Evolutionary conservation across 2,329 filamentous ascomycete genomes (phyloP), one percentile per base, ranked within the genome.

Genomic region (Aureobasidium sp.): DNA sequence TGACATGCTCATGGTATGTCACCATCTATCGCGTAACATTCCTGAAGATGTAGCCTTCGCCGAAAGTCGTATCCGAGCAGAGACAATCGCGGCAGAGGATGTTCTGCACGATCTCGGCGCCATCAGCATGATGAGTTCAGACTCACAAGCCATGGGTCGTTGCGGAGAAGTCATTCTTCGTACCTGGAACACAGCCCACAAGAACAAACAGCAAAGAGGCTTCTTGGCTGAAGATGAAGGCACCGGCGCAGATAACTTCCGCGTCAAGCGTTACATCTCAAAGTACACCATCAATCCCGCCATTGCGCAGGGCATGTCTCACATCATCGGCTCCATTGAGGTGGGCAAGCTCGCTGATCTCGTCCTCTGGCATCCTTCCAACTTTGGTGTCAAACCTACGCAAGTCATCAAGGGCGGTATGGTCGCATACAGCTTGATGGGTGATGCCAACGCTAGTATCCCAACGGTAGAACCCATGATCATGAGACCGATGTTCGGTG

Each of bases 1-100:
- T 15, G 93, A 97, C 77, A 97, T 97, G 93, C 79, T 97, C 51
- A 97, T 97, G 93, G 91, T 96, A 41, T 97, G 93, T 79, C 93
- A 97, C 75, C 93, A 97, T 71, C 80, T 97, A 10, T 92, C 87
- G 59, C 90, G 90, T 75, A 87, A 96, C 75, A 97, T 97, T 64
- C 90, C 92, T 63, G 93, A 97, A 77, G 93, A 97, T 72, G 88
- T 97, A 15, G 92, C 92, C 1, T 97, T 97, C 71, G 93, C 93
- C 52, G 93, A 97, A 77, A 91, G 87, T 39, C 90, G 93, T 43
- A 97, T 97, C 75, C 89, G 93, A 63, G 90, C 91, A 66, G 92
- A 97, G 78, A 97, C 93, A 39, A 97, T 97, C 71, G 93, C 92
- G 0, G 93, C 93, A 27, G 93, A 97, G 79, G 93, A 97, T 73